Conservation (phyloP, 208 protist species). For the Acanthamoeba healyi region DNA sequence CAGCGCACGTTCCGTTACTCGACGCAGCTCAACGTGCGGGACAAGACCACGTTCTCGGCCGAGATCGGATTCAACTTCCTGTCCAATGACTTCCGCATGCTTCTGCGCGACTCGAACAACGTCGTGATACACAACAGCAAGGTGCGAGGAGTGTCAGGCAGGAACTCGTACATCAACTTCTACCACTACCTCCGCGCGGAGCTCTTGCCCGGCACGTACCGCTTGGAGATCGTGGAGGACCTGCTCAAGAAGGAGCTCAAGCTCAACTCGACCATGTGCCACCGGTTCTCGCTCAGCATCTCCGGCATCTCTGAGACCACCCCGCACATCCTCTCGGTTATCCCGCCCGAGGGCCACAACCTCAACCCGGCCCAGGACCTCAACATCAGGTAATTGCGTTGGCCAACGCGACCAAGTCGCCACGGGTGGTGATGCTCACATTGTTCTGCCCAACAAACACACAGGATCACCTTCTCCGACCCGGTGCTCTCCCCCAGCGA, state of each 20-base stretch:
- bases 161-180: constrained; percentile 75
- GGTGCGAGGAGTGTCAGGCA: constrained; percentile 31
- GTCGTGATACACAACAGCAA: not conserved
- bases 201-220: constrained; percentile 50
- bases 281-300: constrained; percentile 57
- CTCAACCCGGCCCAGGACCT: constrained; percentile 57
- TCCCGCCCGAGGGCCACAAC: constrained; percentile 63
- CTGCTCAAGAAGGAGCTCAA: constrained; percentile 51
- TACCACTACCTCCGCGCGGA: constrained; percentile 46
- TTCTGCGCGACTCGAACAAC: not conserved
- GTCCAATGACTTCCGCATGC: constrained; percentile 65
- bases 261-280: constrained; percentile 51
- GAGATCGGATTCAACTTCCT: constrained; percentile 74
- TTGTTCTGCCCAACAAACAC: not conserved
- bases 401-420: too few relatives aligned
- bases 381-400: constrained; percentile 19
- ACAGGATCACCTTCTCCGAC: constrained; percentile 59
- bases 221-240: constrained; percentile 61
- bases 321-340: constrained; percentile 48
- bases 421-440: too few relatives aligned
- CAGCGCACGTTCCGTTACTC: constrained; percentile 15
- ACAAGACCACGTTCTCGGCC: constrained; percentile 35
- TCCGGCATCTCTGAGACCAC: constrained; percentile 47
- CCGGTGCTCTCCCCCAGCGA: not conserved
- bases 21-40: constrained; percentile 50